phyloP scores from a whole-genome alignment of 805 yeast genomes.

The Ogataea pignaliae region DNA sequence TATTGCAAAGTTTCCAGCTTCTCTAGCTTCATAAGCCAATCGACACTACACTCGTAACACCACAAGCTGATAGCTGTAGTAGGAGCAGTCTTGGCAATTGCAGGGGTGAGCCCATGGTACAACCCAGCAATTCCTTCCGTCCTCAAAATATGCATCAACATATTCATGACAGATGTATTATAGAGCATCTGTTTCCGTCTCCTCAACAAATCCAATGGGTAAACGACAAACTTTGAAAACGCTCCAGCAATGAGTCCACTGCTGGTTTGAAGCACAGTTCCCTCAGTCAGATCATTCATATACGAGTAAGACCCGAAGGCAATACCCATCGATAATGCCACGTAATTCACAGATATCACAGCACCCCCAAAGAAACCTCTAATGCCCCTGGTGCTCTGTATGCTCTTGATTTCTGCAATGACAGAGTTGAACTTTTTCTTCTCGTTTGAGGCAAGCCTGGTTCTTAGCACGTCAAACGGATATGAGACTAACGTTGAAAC shows the following conservation, averaged over 20 bases:
- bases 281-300: slow-evolving; percentile 34
- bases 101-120: slow-evolving; percentile 70
- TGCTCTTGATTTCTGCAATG: slow-evolving; percentile 30
- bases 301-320: slow-evolving; percentile 68
- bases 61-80: slow-evolving; percentile 41
- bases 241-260: slow-evolving; percentile 78
- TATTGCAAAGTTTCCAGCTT: neutral
- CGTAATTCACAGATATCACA: slow-evolving; percentile 50
- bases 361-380: slow-evolving; percentile 49
- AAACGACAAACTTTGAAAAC: slow-evolving; percentile 64
- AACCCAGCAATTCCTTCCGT: slow-evolving; percentile 64
- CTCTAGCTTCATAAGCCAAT: slow-evolving; percentile 15
- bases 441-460: slow-evolving; percentile 72
- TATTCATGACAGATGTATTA: slow-evolving; percentile 12
- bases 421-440: slow-evolving; percentile 31
- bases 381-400: slow-evolving; percentile 33
- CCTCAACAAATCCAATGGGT: slow-evolving; percentile 83
- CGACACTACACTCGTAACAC: slow-evolving; percentile 29
- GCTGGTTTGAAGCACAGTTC: slow-evolving; percentile 44
- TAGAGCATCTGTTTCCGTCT: slow-evolving; percentile 64
- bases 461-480: slow-evolving; percentile 87
- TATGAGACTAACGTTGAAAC: slow-evolving; percentile 71
- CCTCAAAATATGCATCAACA: slow-evolving; percentile 37
- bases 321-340: slow-evolving; percentile 67
- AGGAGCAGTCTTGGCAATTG: slow-evolving; percentile 77